phyloP scores from a whole-genome alignment of 2,329 filamentous ascomycete species.

The Talaromyces sp. region DNA sequence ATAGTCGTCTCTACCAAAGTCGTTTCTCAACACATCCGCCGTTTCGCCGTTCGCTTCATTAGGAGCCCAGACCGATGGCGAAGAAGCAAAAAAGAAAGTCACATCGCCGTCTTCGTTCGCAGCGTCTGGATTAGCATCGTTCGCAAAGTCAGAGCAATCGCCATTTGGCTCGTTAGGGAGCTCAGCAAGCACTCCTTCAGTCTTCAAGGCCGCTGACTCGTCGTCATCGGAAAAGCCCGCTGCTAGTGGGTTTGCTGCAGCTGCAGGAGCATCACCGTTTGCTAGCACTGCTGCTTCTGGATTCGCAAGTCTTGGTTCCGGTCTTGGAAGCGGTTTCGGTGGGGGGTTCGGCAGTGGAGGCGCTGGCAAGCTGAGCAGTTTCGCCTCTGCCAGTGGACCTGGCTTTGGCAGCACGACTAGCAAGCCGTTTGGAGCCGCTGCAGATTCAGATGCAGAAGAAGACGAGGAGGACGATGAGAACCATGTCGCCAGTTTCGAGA shows the following conservation, averaged over 20 bases:
- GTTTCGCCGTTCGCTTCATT: conserved; percentile 40
- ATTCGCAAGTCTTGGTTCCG: conserved; percentile 33
- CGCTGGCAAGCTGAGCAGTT: conserved; percentile 55
- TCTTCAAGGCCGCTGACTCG: conserved; percentile 26
- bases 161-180: conserved; percentile 57
- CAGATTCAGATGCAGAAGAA: conserved; percentile 44
- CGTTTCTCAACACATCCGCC: conserved; percentile 40
- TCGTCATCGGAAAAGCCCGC: conserved; percentile 16
- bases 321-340: conserved; percentile 30
- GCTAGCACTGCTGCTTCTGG: conserved; percentile 28
- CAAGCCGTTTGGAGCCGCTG: conserved; percentile 73
- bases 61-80: conserved; percentile 17
- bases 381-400: conserved; percentile 58
- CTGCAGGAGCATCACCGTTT: conserved; percentile 25
- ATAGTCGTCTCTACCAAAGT: conserved; percentile 25
- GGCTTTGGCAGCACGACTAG: conserved; percentile 33
- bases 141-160: conserved; percentile 57
- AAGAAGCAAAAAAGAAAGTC: conserved; percentile 16
- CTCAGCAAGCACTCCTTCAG: conserved; percentile 34
- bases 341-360: conserved; percentile 47
- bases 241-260: conserved; percentile 26
- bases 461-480: conserved; percentile 45
- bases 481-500: conserved; percentile 45
- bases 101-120: conserved; percentile 59
- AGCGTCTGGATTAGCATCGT: conserved; percentile 62